phyloP scores from a whole-genome alignment of 495 filamentous ascomycete species.

The Penicillium soppii region DNA sequence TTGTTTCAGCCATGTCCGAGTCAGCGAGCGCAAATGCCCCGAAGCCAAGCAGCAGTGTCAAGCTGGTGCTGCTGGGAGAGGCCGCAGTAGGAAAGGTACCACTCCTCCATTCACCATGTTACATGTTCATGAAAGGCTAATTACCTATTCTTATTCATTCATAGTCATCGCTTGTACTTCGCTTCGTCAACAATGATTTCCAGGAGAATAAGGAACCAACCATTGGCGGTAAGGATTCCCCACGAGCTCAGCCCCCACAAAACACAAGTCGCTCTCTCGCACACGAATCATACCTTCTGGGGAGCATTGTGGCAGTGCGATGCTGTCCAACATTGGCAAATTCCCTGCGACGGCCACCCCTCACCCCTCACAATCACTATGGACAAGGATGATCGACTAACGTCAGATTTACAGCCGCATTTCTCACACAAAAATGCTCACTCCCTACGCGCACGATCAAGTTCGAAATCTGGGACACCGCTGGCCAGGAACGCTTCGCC shows the following conservation, averaged over 20 bases:
- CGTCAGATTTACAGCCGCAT: slow-evolving; percentile 67
- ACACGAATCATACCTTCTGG: background rate
- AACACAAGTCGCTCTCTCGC: background rate
- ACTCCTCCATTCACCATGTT: slow-evolving; percentile 6
- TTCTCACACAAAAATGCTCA: slow-evolving; percentile 97
- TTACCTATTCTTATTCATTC: slow-evolving; percentile 4
- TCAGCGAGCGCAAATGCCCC: slow-evolving; percentile 58
- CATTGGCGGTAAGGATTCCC: slow-evolving; percentile 77
- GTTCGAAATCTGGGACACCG: slow-evolving; percentile 99
- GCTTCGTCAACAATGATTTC: slow-evolving; percentile 99
- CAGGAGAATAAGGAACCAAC: slow-evolving; percentile 99
- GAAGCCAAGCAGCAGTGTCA: slow-evolving; percentile 98
- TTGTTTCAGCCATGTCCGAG: slow-evolving; percentile 40
- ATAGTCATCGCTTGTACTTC: slow-evolving; percentile 94
- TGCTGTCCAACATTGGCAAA: background rate
- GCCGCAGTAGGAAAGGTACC: slow-evolving; percentile 96
- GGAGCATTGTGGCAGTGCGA: background rate
- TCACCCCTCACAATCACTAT: background rate
- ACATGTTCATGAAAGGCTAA: slow-evolving; percentile 19
- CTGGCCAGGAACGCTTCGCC: slow-evolving; percentile 96
- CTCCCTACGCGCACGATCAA: slow-evolving; percentile 97
- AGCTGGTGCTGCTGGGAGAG: slow-evolving; percentile 95
- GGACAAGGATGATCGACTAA: slow-evolving; percentile 24
- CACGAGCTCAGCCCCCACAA: slow-evolving; percentile 7
- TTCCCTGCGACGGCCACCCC: background rate